A percentile compares a stretch with the other conserved stretches of the same genome.
phyloP scores from a whole-genome alignment of 441 rosid species.

The Adansonia gregorii region DNA sequence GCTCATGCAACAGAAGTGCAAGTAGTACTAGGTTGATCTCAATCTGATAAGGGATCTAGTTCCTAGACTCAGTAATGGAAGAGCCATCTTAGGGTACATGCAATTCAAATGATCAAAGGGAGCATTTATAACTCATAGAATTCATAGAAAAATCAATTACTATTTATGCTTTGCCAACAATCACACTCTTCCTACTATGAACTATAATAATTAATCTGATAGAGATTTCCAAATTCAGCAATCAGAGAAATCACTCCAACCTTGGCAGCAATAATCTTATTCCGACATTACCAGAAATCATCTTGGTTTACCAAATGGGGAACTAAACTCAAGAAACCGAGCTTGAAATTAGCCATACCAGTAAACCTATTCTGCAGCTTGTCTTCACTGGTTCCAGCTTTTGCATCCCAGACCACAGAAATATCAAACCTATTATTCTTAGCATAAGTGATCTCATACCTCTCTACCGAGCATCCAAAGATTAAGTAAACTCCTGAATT shows the following conservation, averaged over 20 bases:
- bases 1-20: not conserved
- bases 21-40: not conserved
- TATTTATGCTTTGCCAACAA: not conserved
- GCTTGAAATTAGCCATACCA: not conserved
- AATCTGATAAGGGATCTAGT: not conserved
- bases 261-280: not conserved
- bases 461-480: not conserved
- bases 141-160: not conserved
- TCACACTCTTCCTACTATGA: not conserved
- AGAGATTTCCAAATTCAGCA: constrained; percentile 2
- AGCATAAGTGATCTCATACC: not conserved
- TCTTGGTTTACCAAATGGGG: not conserved
- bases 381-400: not conserved
- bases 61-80: constrained; percentile 3
- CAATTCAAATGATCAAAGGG: not conserved
- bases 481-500: not conserved
- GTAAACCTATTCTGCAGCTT: not conserved
- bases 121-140: not conserved
- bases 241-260: not conserved
- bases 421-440: not conserved
- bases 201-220: not conserved
- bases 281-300: not conserved
- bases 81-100: not conserved
- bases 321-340: not conserved
- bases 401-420: not conserved